Evolutionary conservation across 2,329 filamentous ascomycete species (phyloP).

Genomic region (Incumbomyces lentus): DNA sequence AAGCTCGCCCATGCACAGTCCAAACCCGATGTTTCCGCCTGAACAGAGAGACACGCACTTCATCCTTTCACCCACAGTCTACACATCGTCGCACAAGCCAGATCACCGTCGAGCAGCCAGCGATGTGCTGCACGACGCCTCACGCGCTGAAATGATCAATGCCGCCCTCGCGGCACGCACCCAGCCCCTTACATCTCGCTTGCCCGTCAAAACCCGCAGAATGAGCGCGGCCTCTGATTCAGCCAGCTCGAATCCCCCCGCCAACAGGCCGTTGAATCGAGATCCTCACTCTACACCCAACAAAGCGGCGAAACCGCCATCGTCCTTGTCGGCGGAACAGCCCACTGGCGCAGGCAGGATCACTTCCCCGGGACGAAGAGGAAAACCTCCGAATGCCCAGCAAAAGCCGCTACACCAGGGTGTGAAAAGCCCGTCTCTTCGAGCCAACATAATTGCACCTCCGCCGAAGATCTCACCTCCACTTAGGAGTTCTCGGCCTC

Average conservation of each 20-base stretch:
- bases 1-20: slow-evolving; percentile 49
- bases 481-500: slow-evolving; percentile 69
- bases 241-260: slow-evolving; percentile 27
- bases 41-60: slow-evolving; percentile 2
- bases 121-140: slow-evolving; percentile 12
- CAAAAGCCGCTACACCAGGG: slow-evolving; percentile 15
- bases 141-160: neutral
- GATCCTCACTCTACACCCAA: slow-evolving; percentile 30
- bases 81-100: neutral
- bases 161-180: neutral
- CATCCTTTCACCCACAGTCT: neutral
- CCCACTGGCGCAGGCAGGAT: slow-evolving; percentile 2
- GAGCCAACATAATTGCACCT: slow-evolving; percentile 63
- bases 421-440: slow-evolving; percentile 50
- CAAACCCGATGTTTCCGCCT: slow-evolving; percentile 31
- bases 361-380: slow-evolving; percentile 3
- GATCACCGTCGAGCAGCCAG: slow-evolving; percentile 18
- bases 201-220: slow-evolving; percentile 35
- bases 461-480: slow-evolving; percentile 65
- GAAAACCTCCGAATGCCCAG: neutral
- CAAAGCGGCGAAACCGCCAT: slow-evolving; percentile 32
- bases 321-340: slow-evolving; percentile 17
- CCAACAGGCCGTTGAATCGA: slow-evolving; percentile 23
- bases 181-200: slow-evolving; percentile 30
- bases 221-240: slow-evolving; percentile 31